Conservation (phyloP, 148 eudicot species). For the Vaccinium corymbosum region DNA sequence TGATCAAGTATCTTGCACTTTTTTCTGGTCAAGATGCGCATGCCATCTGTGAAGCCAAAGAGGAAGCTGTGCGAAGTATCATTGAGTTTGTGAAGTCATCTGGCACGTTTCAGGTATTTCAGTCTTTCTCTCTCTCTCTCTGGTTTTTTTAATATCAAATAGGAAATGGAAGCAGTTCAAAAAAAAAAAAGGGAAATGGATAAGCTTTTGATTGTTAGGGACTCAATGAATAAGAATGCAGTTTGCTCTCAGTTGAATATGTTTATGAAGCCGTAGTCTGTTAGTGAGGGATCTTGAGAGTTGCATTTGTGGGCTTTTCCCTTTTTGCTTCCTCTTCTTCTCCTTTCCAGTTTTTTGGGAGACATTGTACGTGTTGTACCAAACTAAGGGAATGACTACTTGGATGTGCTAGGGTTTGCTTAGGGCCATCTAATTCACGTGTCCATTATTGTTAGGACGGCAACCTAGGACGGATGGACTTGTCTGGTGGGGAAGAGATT, state of each 20-base stretch:
- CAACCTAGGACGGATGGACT: neutral
- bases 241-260: no score
- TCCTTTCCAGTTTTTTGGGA: neutral
- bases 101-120: constrained; percentile 89
- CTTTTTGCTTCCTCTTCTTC: neutral
- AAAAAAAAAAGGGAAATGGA: no score
- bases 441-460: neutral
- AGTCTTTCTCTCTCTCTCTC: neutral
- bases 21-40: constrained; percentile 65
- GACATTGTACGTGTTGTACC: neutral
- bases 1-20: constrained; percentile 73
- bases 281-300: neutral
- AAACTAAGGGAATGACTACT: neutral
- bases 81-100: constrained; percentile 82
- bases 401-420: neutral
- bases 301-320: neutral
- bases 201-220: neutral
- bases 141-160: neutral
- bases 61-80: constrained; percentile 64
- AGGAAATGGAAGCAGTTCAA: neutral
- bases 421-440: neutral
- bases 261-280: no score
- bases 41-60: constrained; percentile 67
- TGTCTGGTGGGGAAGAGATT: neutral
- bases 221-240: neutral